phyloP scores from a whole-genome alignment of 805 yeast genomes.

The Tetrapisispora taiwanensis region DNA sequence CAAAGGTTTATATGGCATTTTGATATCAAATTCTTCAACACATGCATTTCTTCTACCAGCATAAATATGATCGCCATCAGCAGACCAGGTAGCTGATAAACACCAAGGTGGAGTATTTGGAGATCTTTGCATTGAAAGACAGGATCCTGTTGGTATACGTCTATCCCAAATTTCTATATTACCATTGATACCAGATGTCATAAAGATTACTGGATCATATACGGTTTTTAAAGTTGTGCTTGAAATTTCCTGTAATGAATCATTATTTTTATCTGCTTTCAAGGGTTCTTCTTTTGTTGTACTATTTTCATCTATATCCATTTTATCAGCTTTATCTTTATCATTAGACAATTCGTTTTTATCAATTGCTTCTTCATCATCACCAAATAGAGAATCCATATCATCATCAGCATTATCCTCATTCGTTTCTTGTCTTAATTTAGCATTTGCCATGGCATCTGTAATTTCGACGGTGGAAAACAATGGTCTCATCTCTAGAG shows the following conservation, averaged over 20 bases:
- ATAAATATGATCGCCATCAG: conserved; percentile 65
- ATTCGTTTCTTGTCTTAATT: conserved; percentile 11
- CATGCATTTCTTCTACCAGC: conserved; percentile 85
- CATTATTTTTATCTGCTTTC: not conserved
- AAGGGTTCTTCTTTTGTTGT: not conserved
- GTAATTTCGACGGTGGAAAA: conserved; percentile 36
- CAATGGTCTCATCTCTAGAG: conserved; percentile 58
- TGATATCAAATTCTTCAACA: conserved; percentile 64
- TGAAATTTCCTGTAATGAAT: conserved; percentile 17
- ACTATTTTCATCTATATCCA: conserved; percentile 3
- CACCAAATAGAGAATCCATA: conserved; percentile 51
- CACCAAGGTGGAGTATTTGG: conserved; percentile 88
- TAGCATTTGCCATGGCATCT: conserved; percentile 13
- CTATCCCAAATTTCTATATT: conserved; percentile 73
- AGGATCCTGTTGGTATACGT: conserved; percentile 36
- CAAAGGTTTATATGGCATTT: conserved; percentile 47
- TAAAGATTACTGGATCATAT: conserved; percentile 45
- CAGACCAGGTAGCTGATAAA: conserved; percentile 79
- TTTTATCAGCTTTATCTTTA: not conserved
- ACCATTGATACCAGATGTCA: conserved; percentile 81
- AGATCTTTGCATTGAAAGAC: conserved; percentile 43
- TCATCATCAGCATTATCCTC: conserved; percentile 35
- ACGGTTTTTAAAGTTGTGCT: conserved; percentile 16
- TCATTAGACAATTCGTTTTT: conserved; percentile 15
- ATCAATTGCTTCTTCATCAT: conserved; percentile 34